Conservation (phyloP, 768 basidiomycete genomes). For the Pleurotus tuber-regium region DNA sequence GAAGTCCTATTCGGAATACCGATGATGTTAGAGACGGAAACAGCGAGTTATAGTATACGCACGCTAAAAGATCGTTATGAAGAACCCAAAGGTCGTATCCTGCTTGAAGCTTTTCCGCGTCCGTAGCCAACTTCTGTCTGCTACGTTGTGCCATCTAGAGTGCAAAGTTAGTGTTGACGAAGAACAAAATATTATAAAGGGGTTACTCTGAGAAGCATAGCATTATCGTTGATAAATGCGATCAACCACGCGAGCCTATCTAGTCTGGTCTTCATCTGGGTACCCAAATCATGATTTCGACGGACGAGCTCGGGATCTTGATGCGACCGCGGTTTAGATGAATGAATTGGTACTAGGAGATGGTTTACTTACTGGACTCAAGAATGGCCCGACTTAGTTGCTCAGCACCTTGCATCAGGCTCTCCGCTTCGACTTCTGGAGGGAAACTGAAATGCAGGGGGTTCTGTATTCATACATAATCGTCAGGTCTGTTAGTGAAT, state of each 20-base stretch:
- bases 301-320: constrained; percentile 70
- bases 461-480: constrained; percentile 41
- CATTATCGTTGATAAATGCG: constrained; percentile 85
- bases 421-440: constrained; percentile 75
- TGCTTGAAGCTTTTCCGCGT: constrained; percentile 86
- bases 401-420: constrained; percentile 76
- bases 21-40: neutral
- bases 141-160: constrained; percentile 76
- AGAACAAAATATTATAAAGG: neutral
- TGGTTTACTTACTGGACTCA: constrained; percentile 54
- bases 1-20: constrained; percentile 38
- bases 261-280: constrained; percentile 73
- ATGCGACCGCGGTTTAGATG: neutral
- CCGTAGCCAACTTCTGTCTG: constrained; percentile 70
- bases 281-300: constrained; percentile 75
- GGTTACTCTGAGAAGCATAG: constrained; percentile 67
- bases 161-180: neutral
- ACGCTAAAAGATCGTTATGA: constrained; percentile 69
- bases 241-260: constrained; percentile 83
- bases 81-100: constrained; percentile 79
- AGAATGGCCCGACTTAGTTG: constrained; percentile 71
- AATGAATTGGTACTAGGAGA: neutral
- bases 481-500: neutral
- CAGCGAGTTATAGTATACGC: constrained; percentile 19
- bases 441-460: constrained; percentile 80